These are phyloP conservation scores for Cryptosporidium xiaoi DNA, from an alignment of 169 alveolate species.

Conservation along the genomic window DNA sequence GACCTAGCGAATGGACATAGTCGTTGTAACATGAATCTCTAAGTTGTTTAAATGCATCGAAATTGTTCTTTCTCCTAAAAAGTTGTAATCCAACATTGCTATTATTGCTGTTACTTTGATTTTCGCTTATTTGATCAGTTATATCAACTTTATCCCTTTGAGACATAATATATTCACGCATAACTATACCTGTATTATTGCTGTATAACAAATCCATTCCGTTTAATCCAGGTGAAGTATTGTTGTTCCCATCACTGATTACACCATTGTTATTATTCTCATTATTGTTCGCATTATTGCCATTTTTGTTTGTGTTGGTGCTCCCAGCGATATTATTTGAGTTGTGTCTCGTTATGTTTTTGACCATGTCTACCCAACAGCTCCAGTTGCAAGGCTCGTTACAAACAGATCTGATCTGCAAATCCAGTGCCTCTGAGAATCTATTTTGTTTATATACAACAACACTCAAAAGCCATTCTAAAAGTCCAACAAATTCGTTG, in stretches of 20 bases:
- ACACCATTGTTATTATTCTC: not conserved
- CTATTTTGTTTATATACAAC: slow-evolving; percentile 48
- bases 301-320: not conserved
- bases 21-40: slow-evolving; percentile 48
- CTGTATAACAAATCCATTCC: too few species aligned
- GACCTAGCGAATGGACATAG: slow-evolving; percentile 37
- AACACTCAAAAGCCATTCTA: slow-evolving; percentile 56
- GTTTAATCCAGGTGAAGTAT: too few species aligned
- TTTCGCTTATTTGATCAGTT: slow-evolving; percentile 6
- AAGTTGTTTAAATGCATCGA: not conserved
- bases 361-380: slow-evolving; percentile 64
- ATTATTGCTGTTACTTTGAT: not conserved
- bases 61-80: slow-evolving; percentile 15
- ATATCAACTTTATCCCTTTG: not conserved
- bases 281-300: not conserved
- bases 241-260: too few species aligned
- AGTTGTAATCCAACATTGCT: slow-evolving; percentile 46
- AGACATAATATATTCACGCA: too few species aligned
- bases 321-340: not conserved
- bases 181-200: too few species aligned
- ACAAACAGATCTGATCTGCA: slow-evolving; percentile 30
- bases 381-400: slow-evolving; percentile 72
- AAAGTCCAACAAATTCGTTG: slow-evolving; percentile 10
- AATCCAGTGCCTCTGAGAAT: slow-evolving; percentile 54
- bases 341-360: slow-evolving; percentile 33